Evolutionary conservation across 768 basidiomycete species (phyloP), one percentile per base, ranked within the genome.

Genomic region (Serpula lacrymans): DNA sequence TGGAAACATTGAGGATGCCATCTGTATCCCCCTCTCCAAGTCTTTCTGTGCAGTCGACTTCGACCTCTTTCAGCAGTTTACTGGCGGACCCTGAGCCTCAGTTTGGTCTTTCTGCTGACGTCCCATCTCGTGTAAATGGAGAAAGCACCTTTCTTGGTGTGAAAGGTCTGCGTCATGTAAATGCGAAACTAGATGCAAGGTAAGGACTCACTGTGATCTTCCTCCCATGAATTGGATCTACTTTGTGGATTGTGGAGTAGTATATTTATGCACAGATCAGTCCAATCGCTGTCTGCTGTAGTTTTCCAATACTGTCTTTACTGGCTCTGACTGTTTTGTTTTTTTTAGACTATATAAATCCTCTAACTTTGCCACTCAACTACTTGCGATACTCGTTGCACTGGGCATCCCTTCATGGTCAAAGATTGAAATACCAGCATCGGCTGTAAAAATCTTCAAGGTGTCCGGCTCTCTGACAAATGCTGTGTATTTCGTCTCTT

Each of bases 401-500:
- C 67, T 90, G 33, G 69, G 70, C 33, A 66, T 85, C 3, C 75
- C 78, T 16, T 66, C 65, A 23, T 91, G 89, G 88, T 56, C 59
- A 27, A 65, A 69, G 16, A 43, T 62, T 2, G 67, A 64, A 33
- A 64, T 82, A 30, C 64, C 64, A 23, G 62, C 76, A 24, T 60
- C 72, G 32, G 61, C 67, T 22, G 55, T 94, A 37, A 70, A 69
- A 40, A 74, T 97, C 48, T 72, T 71, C 57, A 93, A 86, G 57
- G 85, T 94, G 17, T 90, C 93, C 6, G 94, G 95, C 7, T 85
- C 90, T 9, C 65, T 97, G 48, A 99, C 95, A 29, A 99, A 99
- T 62, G 86, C 89, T 41, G 92, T 99, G 41, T 98, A 90, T 68
- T 99, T 98, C 65, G 85, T 97, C 39, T 89, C 93, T 8, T 91